Evolutionary conservation across 148 eudicot species (phyloP), one percentile per base, ranked within the genome.

Genomic region (Camellia sinensis): DNA sequence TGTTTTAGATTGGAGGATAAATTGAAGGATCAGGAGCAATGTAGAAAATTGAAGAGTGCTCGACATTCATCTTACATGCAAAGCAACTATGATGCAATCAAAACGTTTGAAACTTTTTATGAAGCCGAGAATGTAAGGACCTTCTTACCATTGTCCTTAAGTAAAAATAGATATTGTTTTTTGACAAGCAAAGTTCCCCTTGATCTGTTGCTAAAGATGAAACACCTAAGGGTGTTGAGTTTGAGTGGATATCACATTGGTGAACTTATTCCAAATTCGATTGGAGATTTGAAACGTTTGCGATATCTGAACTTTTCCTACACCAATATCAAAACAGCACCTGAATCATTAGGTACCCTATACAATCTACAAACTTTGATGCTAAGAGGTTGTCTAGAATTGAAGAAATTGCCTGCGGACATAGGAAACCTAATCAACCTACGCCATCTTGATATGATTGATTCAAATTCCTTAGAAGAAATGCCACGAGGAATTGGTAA

Each of bases 1-100:
- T 73, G 74, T 56, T 81, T 65, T 69, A 79, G 73, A 6, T 74
- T 85, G 82, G 84, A 85, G 57, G 76, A 74, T 54, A 67, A 73
- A 8, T 65, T 62, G 4, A 14, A 29, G 17, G 54, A 10, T 62
- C 59, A 9, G 21, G 7, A 37, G n/a, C 6, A 13, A 8, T 9
- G 8, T 37, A 37, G 15, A 62, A 73, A 6, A 7, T 7, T 71
- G 46, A 57, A 2, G 22, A 48, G 56, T 19, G 75, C 75, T 45
- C 48, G 75, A 17, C 80, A 79, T 79, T n/a, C 76, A 21, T 79
- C 82, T 56, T 79, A 50, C 45, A 43, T 14, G 66, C 80, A 46
- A 22, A 73, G 80, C 2, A 29, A 67, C 59, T 75, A 57, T 15
- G 76, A 83, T 13, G 29, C 57, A 14, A 50, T 71, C 13, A 48